Conservation (phyloP, 768 basidiomycete species). For the Paxillus ammoniavirescens region DNA sequence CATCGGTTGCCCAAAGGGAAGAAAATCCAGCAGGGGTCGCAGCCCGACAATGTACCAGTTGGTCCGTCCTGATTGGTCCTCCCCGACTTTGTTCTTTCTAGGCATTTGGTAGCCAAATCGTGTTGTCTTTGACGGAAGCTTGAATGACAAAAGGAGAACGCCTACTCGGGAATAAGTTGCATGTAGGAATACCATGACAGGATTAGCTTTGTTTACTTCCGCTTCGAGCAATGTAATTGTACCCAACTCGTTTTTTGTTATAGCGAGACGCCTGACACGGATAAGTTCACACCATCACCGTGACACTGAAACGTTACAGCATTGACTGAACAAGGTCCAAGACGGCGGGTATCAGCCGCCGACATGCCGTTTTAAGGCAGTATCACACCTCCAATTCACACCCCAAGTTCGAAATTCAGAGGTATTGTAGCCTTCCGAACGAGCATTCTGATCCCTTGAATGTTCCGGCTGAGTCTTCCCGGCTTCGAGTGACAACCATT, state of each 20-base stretch:
- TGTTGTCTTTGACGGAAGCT: neutral
- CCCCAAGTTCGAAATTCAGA: neutral
- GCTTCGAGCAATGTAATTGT: neutral
- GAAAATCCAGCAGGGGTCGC: neutral
- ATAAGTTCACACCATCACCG: neutral
- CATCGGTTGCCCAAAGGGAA: conserved; percentile 28
- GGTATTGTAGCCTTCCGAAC: neutral
- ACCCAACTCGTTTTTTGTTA: neutral
- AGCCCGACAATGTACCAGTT: neutral
- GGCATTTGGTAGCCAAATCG: no score
- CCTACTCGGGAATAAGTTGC: neutral
- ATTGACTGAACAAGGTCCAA: neutral
- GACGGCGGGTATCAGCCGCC: no score
- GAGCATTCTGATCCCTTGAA: neutral
- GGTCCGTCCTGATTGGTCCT: neutral
- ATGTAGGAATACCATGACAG: neutral
- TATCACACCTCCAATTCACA: no score
- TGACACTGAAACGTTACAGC: neutral
- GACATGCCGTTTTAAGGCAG: no score
- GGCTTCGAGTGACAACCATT: neutral
- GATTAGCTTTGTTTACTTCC: conserved; percentile 4
- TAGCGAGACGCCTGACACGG: no score
- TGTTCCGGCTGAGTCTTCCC: neutral
- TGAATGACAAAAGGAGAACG: neutral
- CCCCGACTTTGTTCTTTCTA: neutral